Evolutionary conservation across 768 basidiomycete genomes (phyloP), one percentile per base, ranked within the genome.

Genomic region (Tricholoma bakamatsutake): DNA sequence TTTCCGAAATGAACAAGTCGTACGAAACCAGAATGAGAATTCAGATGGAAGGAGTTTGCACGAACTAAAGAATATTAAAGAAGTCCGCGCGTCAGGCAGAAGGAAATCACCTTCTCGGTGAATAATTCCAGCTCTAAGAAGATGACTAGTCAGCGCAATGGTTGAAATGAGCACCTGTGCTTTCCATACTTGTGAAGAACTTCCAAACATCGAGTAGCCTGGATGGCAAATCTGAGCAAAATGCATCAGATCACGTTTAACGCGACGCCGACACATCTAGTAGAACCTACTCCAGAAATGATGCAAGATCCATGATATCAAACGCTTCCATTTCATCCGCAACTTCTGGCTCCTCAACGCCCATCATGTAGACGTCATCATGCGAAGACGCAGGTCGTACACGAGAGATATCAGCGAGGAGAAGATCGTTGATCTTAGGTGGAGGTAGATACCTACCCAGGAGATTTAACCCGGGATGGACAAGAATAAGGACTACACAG

Each of bases 1-100:
- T 90, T 88, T 17, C 88, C 86, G 59, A 85, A 87, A 63, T 90
- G 88, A 21, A 86, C 83, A 52, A 88, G 73, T 1, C 85, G 80
- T 28, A 88, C 87, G 39, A 82, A 74, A 12, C 85, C 85, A 37
- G 84, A 82, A 67, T 86, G 82, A 1, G 83, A 76, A 61, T 86
- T 87, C 30, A 86, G 73, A 67, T 88, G 87, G 65, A 87, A 88
- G 1, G 86, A 86, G 63, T 88, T 88, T 15, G 86, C 85, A 21
- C 87, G 82, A 30, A 89, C 85, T 85, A 62, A 1, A 55, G 55
- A 45, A 10, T 24, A 12, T 21, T 31, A 28, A 31, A 21, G 18
- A 37, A 18, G 42, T 11, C n/a, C 31, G 45, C 17, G 12, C 45
- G 18, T 50, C 31, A 28, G 15, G 13, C 30, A 24, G 13, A 6